These are phyloP conservation scores for Myochromella boudieri DNA, from an alignment of 768 basidiomycete species.

Conservation along the genomic window DNA sequence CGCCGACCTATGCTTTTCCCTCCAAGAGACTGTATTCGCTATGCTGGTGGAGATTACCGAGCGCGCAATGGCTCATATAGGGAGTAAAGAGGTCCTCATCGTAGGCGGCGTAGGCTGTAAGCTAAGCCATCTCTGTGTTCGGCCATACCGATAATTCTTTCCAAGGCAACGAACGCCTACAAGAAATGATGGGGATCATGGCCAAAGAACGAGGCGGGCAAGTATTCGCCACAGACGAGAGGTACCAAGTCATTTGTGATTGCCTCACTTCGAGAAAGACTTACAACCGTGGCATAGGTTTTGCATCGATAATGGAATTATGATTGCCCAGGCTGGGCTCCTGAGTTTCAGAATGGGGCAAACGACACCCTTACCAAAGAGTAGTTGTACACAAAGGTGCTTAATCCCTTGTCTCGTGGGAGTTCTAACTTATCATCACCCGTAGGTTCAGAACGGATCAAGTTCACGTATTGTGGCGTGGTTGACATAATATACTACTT, in stretches of 20 bases:
- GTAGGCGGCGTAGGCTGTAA: conserved; percentile 99
- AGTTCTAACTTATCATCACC: conserved; percentile 1
- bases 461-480: conserved; percentile 89
- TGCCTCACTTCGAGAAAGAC: neutral
- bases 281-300: conserved; percentile 53
- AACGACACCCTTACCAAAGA: conserved; percentile 72
- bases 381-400: conserved; percentile 90
- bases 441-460: conserved; percentile 91
- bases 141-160: neutral
- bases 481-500: conserved; percentile 5
- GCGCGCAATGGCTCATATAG: conserved; percentile 98
- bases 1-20: conserved; percentile 94
- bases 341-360: conserved; percentile 91
- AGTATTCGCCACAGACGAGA: conserved; percentile 94
- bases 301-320: conserved; percentile 99
- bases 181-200: conserved; percentile 99
- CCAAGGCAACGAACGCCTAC: conserved; percentile 86
- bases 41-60: conserved; percentile 99
- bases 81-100: conserved; percentile 92
- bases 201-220: conserved; percentile 83
- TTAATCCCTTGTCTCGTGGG: no score
- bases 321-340: conserved; percentile 98
- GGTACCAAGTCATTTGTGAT: conserved; percentile 44
- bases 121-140: conserved; percentile 27
- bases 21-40: conserved; percentile 95